Conservation (phyloP, 148 eudicot genomes). For the Rhododendron vialii region DNA sequence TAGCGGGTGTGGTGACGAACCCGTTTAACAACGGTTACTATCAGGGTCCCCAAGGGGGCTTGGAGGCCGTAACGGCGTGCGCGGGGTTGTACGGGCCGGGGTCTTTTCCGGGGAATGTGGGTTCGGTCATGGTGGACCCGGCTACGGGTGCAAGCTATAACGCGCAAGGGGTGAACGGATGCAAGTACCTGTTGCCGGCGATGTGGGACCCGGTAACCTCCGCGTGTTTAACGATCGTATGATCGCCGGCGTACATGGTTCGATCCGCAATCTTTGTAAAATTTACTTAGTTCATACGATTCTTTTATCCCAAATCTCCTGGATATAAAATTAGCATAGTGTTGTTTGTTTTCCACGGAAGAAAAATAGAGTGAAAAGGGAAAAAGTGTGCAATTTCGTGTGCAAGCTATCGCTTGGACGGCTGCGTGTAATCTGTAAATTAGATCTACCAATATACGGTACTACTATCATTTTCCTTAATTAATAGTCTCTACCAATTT, state of each 20-base stretch:
- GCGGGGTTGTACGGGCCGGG: constrained; percentile 40
- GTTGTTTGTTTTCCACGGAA: neutral
- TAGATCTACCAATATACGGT: neutral
- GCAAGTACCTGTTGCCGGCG: neutral
- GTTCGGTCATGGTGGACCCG: neutral
- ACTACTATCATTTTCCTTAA: neutral
- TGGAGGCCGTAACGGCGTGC: constrained; percentile 43
- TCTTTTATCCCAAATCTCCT: neutral
- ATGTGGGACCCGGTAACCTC: neutral
- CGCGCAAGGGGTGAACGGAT: neutral
- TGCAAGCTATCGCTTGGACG: neutral
- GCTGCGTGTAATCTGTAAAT: constrained; percentile 1
- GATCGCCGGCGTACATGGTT: neutral
- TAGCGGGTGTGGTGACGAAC: constrained; percentile 39
- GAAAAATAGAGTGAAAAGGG: neutral
- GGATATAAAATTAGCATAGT: neutral
- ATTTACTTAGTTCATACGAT: neutral
- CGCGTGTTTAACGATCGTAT: neutral
- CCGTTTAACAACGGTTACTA: constrained; percentile 35
- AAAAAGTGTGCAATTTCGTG: neutral
- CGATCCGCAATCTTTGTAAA: neutral
- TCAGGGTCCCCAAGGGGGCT: constrained; percentile 31
- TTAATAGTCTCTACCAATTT: neutral
- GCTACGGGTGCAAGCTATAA: constrained; percentile 2
- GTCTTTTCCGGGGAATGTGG: constrained; percentile 5